Conservation (phyloP, 2,329 filamentous ascomycete genomes). For the Penicillium sp. region DNA sequence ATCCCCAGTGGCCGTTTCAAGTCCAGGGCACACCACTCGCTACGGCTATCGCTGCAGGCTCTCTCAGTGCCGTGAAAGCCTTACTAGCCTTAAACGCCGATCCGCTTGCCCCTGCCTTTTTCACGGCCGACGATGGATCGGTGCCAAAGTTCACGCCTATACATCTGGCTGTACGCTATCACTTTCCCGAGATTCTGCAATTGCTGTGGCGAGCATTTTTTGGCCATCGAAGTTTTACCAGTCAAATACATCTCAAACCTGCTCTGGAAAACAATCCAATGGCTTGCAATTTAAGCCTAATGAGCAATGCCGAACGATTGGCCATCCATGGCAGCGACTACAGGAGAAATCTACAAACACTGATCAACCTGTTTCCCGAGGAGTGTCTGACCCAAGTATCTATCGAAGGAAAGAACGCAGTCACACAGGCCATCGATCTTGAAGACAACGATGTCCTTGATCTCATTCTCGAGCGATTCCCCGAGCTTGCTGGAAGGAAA, state of each 20-base stretch:
- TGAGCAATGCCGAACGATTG: slow-evolving; percentile 9
- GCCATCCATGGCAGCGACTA: slow-evolving; percentile 7
- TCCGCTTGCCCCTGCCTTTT: too few relatives aligned
- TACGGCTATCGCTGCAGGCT: slow-evolving; percentile 5
- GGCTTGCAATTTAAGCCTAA: slow-evolving; percentile 7
- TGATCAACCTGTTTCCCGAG: slow-evolving; percentile 1
- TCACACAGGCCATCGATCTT: slow-evolving; percentile 11
- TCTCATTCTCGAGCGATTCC: slow-evolving; percentile 1
- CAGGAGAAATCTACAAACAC: background rate
- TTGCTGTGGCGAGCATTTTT: slow-evolving; percentile 7
- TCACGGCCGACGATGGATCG: slow-evolving; percentile 1
- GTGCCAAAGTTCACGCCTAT: slow-evolving; percentile 3
- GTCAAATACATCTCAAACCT: background rate
- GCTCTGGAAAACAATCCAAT: slow-evolving; percentile 4
- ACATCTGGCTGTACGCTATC: slow-evolving; percentile 9
- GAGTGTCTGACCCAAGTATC: slow-evolving; percentile 5
- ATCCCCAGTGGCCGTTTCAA: slow-evolving; percentile 12
- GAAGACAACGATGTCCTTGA: slow-evolving; percentile 9
- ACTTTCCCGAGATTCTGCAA: slow-evolving; percentile 1
- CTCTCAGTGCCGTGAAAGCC: background rate
- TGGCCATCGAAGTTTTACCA: background rate
- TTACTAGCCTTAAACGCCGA: slow-evolving; percentile 5
- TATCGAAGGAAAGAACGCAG: slow-evolving; percentile 5
- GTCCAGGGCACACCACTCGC: slow-evolving; percentile 8
- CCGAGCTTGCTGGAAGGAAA: slow-evolving; percentile 1